A percentile compares a stretch with the other conserved stretches of the same genome.
Evolutionary conservation across 1,284 basidiomycete species (phyloP).

Genomic region (Pascua guehoae): DNA sequence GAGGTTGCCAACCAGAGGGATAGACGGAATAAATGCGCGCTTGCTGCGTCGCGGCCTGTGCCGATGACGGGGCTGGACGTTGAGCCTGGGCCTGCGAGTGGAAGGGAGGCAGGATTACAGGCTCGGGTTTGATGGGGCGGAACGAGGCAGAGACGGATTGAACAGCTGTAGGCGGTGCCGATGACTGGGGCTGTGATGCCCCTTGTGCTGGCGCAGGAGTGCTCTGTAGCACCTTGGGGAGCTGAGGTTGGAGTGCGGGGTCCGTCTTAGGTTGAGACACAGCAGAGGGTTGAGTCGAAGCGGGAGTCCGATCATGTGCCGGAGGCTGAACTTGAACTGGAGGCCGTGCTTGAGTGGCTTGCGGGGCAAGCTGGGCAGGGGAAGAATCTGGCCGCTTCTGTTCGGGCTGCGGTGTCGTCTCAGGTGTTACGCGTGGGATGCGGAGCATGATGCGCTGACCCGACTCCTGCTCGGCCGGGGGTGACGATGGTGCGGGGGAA

Average conservation of each 20-base stretch:
- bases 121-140: background rate
- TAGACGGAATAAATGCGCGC: no score
- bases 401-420: background rate
- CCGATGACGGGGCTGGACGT: background rate
- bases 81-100: background rate
- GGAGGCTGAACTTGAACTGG: background rate
- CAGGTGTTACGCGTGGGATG: constrained; percentile 10
- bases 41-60: background rate
- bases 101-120: background rate
- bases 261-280: background rate
- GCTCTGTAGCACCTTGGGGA: background rate
- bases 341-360: background rate
- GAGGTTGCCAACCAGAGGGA: no score
- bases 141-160: background rate
- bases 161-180: no score
- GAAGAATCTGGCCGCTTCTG: no score
- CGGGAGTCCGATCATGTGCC: background rate
- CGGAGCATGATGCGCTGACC: constrained; percentile 7
- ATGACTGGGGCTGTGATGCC: no score
- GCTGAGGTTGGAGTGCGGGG: background rate
- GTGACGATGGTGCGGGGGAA: no score
- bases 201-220: no score
- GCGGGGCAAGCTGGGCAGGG: no score
- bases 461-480: no score
- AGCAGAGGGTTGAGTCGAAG: background rate